Percentiles rank a stretch among this genome's conserved stretches.
Conservation (phyloP, 805 yeast species). For the Saturnispora gosingensis region DNA sequence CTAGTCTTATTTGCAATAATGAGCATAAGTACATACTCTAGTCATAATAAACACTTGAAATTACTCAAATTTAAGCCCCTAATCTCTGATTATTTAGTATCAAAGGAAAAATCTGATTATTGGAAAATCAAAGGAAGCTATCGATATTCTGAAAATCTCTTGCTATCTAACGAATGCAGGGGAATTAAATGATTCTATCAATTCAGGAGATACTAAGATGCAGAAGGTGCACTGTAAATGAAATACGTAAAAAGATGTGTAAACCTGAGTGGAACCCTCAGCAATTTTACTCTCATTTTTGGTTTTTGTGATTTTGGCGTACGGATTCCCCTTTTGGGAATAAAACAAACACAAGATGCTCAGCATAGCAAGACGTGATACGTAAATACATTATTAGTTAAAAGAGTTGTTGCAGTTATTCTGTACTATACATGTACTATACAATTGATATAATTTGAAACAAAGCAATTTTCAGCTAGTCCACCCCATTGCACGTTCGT, state of each 20-base stretch:
- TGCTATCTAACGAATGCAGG: neutral
- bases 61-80: neutral
- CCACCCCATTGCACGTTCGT: conserved; percentile 24
- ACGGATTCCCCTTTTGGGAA: conserved; percentile 16
- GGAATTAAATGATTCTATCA: neutral
- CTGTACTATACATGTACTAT: neutral
- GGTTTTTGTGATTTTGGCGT: conserved; percentile 11
- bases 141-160: neutral
- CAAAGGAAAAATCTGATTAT: neutral
- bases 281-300: conserved; percentile 11
- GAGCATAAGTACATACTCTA: neutral
- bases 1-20: neutral
- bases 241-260: neutral
- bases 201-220: neutral
- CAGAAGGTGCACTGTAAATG: neutral
- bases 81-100: neutral
- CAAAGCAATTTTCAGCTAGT: neutral
- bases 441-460: neutral
- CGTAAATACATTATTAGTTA: neutral
- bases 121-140: neutral
- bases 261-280: neutral
- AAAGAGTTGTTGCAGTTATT: neutral
- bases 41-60: neutral
- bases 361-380: conserved; percentile 5
- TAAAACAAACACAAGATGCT: conserved; percentile 14